Base-by-base conservation (phyloP, 2,329 filamentous ascomycete genomes). In the Mycogone perniciosa region DNA sequence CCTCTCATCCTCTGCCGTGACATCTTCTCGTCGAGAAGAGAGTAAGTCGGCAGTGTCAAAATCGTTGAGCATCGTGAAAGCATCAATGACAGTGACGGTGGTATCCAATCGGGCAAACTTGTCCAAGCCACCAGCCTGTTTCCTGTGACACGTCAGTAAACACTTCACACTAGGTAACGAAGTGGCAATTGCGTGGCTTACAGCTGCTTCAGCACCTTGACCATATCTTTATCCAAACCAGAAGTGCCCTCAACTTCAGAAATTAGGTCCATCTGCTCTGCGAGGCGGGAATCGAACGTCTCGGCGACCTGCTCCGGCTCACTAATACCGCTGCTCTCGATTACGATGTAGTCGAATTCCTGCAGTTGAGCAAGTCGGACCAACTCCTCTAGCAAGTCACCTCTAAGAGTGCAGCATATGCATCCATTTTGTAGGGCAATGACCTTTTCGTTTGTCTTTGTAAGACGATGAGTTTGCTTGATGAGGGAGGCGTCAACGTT, bases 251-350 rank as follows among this genome's bases (percentile, higher is more conserved):
- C 61, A 0, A 60, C 55, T 0, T 67, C 63, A 0, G 64, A 64
- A 51, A 73, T 59, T 11, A 52, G 58, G 37, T 65, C 63, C 64
- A 75, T 74, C 49, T 74, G 71, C 45, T 76, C 72, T 2, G 73
- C 76, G 60, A 77, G 75, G 38, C 74, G 77, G 5, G 74, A 68
- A 33, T 84, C 83, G 58, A 88, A 88, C 0, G 84, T 88, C 70
- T 88, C 85, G 0, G 85, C 85, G 0, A 89, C 85, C 58, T 88
- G 85, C 67, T 86, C 82, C 0, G 82, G 84, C 64, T 87, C 84
- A 57, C 84, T 87, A 55, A 88, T 86, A 0, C 85, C 83, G 2
- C 78, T 85, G 60, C 82, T 86, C 64, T 88, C 85, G 39, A 87
- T 85, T 37, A 88, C 71, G 29, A 88, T 79, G 62, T 89, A 88